Evolutionary conservation across 2,329 filamentous ascomycete species (phyloP).

Genomic region (Plenodomus lindquistii): DNA sequence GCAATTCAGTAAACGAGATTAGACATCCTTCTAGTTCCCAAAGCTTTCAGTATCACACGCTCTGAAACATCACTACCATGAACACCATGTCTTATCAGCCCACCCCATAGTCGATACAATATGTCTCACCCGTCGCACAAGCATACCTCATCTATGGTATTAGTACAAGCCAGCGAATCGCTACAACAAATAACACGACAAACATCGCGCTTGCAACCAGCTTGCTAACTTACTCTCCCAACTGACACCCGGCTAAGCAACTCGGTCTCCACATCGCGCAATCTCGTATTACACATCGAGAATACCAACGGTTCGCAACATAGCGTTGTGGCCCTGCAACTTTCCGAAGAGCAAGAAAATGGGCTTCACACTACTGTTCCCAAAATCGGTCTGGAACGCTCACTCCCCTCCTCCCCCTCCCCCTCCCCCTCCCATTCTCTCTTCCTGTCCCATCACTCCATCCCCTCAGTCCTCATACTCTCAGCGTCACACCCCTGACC

Average conservation of each 20-base stretch:
- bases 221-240: too few relatives aligned
- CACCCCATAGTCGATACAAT: too few relatives aligned
- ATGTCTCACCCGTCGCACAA: slow-evolving; percentile 1
- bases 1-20: too few relatives aligned
- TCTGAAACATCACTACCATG: too few relatives aligned
- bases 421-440: neutral
- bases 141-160: neutral
- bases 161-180: neutral
- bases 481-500: neutral
- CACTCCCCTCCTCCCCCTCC: neutral
- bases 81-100: too few relatives aligned
- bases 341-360: neutral
- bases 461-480: neutral
- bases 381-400: slow-evolving; percentile 1
- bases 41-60: too few relatives aligned
- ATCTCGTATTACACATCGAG: too few relatives aligned
- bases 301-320: too few relatives aligned
- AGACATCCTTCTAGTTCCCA: too few relatives aligned
- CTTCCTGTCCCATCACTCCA: neutral
- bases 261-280: too few relatives aligned
- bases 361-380: neutral
- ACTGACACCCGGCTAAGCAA: too few relatives aligned
- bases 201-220: neutral
- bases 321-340: too few relatives aligned
- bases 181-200: slow-evolving; percentile 7